These are phyloP conservation scores for Lobosporangium transversale DNA, from an alignment of 192 early-diverging fungal species.

Conservation along the genomic window DNA sequence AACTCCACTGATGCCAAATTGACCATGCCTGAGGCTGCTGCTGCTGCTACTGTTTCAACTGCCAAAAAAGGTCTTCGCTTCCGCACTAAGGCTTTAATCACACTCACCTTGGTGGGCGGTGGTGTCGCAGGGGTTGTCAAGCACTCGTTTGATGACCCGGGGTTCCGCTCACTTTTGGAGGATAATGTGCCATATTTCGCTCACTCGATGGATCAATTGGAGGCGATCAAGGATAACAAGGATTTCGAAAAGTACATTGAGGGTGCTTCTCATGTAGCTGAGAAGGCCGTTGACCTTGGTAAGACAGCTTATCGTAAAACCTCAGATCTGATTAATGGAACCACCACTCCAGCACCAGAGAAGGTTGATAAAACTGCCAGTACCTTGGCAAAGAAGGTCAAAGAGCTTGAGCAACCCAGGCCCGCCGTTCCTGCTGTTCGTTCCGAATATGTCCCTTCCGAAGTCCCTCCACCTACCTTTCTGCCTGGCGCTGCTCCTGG, in stretches of 20 bases:
- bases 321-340: conserved; percentile 49
- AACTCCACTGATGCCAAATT: conserved; percentile 42
- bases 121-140: conserved; percentile 48
- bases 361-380: conserved; percentile 5
- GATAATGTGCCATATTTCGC: conserved; percentile 47
- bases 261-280: conserved; percentile 10
- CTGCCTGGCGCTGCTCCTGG: conserved; percentile 43
- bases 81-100: conserved; percentile 47
- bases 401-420: conserved; percentile 49
- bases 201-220: conserved; percentile 43
- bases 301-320: conserved; percentile 38
- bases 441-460: conserved; percentile 37
- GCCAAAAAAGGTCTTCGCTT: conserved; percentile 43
- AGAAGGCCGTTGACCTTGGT: conserved; percentile 34
- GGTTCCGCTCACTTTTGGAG: conserved; percentile 35
- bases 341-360: conserved; percentile 46
- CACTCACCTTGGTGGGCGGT: conserved; percentile 39
- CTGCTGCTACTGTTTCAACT: conserved; percentile 4
- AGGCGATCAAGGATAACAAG: conserved; percentile 51
- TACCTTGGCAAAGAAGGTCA: conserved; percentile 39
- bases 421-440: conserved; percentile 40
- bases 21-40: conserved; percentile 32
- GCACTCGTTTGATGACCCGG: conserved; percentile 44
- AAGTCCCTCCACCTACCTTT: conserved; percentile 22
- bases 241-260: conserved; percentile 24